Percentiles rank a stretch among this genome's conserved stretches.
Evolutionary conservation across 2,329 filamentous ascomycete species (phyloP).

Genomic region (Waltergamsia citrina): DNA sequence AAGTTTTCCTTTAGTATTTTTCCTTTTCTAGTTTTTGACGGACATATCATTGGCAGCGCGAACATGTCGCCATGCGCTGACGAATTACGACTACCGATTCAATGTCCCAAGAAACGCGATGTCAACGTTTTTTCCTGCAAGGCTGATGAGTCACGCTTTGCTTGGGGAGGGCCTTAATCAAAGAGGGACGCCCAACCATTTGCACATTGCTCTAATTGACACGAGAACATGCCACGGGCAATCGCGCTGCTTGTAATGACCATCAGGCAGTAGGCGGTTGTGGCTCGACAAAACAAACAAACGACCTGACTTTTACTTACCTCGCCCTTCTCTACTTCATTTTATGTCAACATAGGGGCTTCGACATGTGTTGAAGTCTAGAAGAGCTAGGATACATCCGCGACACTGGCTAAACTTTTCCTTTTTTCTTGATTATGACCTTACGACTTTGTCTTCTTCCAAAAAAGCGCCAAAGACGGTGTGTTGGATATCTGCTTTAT

Average conservation of each 20-base stretch:
- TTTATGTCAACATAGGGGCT: not conserved
- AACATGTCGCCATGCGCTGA: slow-evolving; percentile 19
- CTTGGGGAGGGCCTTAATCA: slow-evolving; percentile 20
- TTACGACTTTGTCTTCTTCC: slow-evolving; percentile 20
- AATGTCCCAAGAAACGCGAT: slow-evolving; percentile 21
- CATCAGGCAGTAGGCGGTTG: slow-evolving; percentile 2
- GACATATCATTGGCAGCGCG: slow-evolving; percentile 16
- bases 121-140: too few species aligned
- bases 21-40: slow-evolving; percentile 18
- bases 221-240: slow-evolving; percentile 17
- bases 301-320: slow-evolving; percentile 6
- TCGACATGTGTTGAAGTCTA: not conserved
- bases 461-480: slow-evolving; percentile 19
- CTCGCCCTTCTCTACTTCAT: not conserved
- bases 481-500: slow-evolving; percentile 23
- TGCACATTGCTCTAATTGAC: slow-evolving; percentile 11
- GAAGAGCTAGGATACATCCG: not conserved
- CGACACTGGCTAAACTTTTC: too few species aligned
- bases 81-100: slow-evolving; percentile 26
- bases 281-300: not conserved
- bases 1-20: slow-evolving; percentile 11
- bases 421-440: slow-evolving; percentile 20
- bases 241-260: slow-evolving; percentile 13
- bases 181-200: not conserved
- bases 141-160: slow-evolving; percentile 35